Conservation (phyloP, 371 early-diverging fungal species). For the Entomophthora muscae region DNA sequence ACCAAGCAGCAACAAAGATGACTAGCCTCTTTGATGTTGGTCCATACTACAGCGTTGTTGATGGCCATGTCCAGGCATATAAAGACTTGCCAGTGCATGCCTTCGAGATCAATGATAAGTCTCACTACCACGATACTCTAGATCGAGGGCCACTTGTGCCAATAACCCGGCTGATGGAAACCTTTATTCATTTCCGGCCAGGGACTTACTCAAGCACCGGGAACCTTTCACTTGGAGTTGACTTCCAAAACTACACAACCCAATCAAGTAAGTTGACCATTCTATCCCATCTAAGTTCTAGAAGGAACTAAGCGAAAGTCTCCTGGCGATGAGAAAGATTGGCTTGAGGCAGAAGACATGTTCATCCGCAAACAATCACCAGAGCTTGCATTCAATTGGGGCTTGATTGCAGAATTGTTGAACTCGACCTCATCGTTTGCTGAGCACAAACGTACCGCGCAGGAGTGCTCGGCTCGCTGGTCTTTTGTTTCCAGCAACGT, state of each 20-base stretch:
- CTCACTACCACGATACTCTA: neutral
- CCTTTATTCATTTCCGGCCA: neutral
- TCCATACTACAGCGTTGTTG: neutral
- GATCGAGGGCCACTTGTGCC: neutral
- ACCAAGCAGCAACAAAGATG: neutral
- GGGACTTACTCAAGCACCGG: neutral
- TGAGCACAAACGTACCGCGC: neutral
- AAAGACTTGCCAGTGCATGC: neutral
- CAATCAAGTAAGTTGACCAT: neutral
- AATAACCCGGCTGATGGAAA: neutral
- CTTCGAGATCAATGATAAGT: neutral
- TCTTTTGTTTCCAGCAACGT: neutral
- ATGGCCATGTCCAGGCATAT: neutral
- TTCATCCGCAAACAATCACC: neutral
- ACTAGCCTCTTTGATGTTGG: neutral
- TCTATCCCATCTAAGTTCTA: neutral
- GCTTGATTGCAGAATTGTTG: neutral
- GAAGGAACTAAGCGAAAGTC: neutral
- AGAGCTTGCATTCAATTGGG: slow-evolving; percentile 6
- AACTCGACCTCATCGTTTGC: neutral
- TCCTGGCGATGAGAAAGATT: neutral
- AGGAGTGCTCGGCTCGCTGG: slow-evolving; percentile 2
- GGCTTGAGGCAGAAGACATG: neutral
- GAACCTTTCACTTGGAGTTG: neutral
- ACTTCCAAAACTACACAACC: neutral